A percentile compares a stretch with the other conserved stretches of the same genome.
Conservation (phyloP, 1,139 yeast genomes). For the Zhuliangozyma blackwelliae region DNA sequence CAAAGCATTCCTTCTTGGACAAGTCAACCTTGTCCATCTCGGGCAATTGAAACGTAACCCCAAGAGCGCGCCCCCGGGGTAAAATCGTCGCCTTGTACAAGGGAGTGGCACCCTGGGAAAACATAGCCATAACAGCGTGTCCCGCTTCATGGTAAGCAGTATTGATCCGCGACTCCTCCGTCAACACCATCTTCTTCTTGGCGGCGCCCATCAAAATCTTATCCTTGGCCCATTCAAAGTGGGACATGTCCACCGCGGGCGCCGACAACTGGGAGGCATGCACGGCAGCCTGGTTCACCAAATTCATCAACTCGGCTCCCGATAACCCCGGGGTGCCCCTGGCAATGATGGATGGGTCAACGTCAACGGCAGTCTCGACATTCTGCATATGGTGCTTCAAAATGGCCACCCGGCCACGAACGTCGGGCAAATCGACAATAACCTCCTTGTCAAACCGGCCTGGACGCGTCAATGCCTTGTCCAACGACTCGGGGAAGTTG, state of each 20-base stretch:
- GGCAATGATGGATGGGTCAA: conserved; percentile 85
- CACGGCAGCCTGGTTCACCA: conserved; percentile 97
- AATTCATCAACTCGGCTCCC: conserved; percentile 94
- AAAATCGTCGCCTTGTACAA: conserved; percentile 93
- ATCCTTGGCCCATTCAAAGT: conserved; percentile 99
- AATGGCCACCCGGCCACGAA: conserved; percentile 92
- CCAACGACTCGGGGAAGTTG: conserved; percentile 94
- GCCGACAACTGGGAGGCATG: conserved; percentile 94
- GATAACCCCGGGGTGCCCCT: conserved; percentile 97
- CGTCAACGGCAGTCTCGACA: conserved; percentile 78
- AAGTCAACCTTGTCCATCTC: conserved; percentile 98
- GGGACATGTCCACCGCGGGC: conserved; percentile 81
- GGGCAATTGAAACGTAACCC: conserved; percentile 94
- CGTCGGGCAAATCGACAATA: conserved; percentile 94
- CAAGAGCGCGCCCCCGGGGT: conserved; percentile 95
- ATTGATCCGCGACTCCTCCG: conserved; percentile 88
- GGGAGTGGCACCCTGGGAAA: conserved; percentile 92
- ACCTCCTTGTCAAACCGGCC: conserved; percentile 97
- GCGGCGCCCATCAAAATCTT: conserved; percentile 98
- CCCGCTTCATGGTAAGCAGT: conserved; percentile 99
- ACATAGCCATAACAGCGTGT: conserved; percentile 96
- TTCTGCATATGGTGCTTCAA: conserved; percentile 89
- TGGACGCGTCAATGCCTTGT: conserved; percentile 96
- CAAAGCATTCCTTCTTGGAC: conserved; percentile 83
- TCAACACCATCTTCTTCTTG: conserved; percentile 92